phyloP scores from a whole-genome alignment of 2,329 filamentous ascomycete genomes.

The Fusarium sp. region DNA sequence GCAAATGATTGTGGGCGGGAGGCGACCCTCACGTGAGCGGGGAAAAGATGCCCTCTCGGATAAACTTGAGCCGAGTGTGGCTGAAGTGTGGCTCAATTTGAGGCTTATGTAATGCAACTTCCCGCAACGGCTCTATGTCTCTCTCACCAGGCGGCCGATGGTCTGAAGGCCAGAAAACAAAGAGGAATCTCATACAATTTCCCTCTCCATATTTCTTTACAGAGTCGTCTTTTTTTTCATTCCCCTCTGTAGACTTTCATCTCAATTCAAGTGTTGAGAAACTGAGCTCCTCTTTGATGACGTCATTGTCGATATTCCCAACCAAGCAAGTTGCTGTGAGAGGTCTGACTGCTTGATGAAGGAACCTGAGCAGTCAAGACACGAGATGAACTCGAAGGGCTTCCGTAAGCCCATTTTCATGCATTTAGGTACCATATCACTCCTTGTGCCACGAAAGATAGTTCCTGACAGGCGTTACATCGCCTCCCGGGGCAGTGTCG shows the following conservation, averaged over 20 bases:
- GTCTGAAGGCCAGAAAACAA: not conserved
- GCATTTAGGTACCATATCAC: not conserved
- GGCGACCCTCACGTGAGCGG: conserved; percentile 53
- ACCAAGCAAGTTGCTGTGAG: not conserved
- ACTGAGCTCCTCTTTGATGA: not conserved
- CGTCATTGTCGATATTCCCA: not conserved
- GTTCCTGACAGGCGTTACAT: not conserved
- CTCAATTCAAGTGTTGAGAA: not conserved
- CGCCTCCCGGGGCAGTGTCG: not conserved
- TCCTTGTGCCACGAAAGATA: not conserved
- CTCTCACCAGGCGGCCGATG: not conserved
- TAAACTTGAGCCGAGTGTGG: conserved; percentile 39
- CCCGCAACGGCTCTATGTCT: not conserved
- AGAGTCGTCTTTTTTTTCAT: not conserved
- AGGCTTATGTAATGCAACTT: conserved; percentile 18
- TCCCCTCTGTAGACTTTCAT: not conserved
- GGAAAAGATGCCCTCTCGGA: conserved; percentile 50
- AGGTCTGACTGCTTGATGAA: not conserved
- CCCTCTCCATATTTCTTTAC: not conserved
- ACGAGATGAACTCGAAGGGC: not conserved
- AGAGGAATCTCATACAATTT: not conserved
- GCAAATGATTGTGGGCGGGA: conserved; percentile 54
- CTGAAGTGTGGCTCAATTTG: not conserved
- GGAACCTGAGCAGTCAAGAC: not conserved
- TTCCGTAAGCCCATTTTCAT: not conserved